Evolutionary conservation across 495 filamentous ascomycete species (phyloP).

Genomic region (Elasticomyces elasticus): DNA sequence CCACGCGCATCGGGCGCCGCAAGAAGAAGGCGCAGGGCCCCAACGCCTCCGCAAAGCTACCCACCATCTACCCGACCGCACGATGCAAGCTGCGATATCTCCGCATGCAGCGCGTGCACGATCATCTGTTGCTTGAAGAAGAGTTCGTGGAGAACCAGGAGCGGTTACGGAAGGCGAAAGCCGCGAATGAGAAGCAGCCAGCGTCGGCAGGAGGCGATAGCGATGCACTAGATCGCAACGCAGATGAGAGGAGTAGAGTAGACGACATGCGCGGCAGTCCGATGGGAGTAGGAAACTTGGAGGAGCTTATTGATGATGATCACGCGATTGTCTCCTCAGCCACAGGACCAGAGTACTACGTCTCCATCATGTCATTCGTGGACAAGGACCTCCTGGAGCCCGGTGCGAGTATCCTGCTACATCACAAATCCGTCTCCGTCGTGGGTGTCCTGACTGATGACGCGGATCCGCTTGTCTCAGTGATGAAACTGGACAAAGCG

Average conservation of each 20-base stretch:
- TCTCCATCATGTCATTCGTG: slow-evolving; percentile 99
- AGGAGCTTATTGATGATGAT: slow-evolving; percentile 99
- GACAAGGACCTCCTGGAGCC: slow-evolving; percentile 98
- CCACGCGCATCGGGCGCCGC: slow-evolving; percentile 94
- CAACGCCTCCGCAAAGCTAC: slow-evolving; percentile 88
- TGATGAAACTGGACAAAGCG: slow-evolving; percentile 99
- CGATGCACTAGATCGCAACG: slow-evolving; percentile 68
- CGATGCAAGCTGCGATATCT: slow-evolving; percentile 94
- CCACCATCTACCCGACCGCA: slow-evolving; percentile 84
- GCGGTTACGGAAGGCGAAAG: slow-evolving; percentile 81
- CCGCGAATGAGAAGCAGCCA: slow-evolving; percentile 49
- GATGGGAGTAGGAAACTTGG: slow-evolving; percentile 95
- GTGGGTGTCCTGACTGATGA: slow-evolving; percentile 97
- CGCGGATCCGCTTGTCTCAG: slow-evolving; percentile 87
- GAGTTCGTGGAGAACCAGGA: slow-evolving; percentile 99
- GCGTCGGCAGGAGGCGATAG: slow-evolving; percentile 44
- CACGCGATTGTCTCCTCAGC: slow-evolving; percentile 97
- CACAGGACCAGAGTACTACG: slow-evolving; percentile 97
- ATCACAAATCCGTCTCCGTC: slow-evolving; percentile 96
- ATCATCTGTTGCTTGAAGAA: slow-evolving; percentile 92
- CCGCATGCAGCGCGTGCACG: slow-evolving; percentile 96
- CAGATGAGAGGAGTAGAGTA: slow-evolving; percentile 89
- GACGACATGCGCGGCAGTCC: slow-evolving; percentile 98
- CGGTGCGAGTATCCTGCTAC: slow-evolving; percentile 86
- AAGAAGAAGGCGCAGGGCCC: slow-evolving; percentile 90